Percentiles rank a stretch among this genome's conserved stretches.
These are phyloP conservation scores for Spiraea crenata DNA, from an alignment of 331 rosid species.

Conservation along the genomic window DNA sequence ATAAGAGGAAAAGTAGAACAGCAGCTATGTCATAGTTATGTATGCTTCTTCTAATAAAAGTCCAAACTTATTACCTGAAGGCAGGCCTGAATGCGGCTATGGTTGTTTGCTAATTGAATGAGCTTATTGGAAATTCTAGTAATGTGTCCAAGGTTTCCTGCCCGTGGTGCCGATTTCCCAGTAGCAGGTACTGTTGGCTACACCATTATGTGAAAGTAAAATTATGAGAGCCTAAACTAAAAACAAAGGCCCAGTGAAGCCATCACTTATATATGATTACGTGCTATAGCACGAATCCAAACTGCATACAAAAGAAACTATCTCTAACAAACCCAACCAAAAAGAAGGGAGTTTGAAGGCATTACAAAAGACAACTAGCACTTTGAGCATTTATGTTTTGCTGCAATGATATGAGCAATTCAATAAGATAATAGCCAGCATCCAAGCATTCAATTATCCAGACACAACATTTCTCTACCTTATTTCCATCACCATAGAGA, in stretches of 20 bases:
- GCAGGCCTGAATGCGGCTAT: constrained; percentile 53
- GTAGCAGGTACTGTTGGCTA: constrained; percentile 73
- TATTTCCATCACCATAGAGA: constrained; percentile 50
- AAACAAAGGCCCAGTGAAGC: constrained; percentile 5
- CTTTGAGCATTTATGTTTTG: constrained; percentile 3
- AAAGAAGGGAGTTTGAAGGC: background rate
- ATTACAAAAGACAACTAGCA: background rate
- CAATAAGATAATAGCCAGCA: no score
- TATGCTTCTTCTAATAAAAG: background rate
- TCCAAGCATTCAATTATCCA: constrained; percentile 26
- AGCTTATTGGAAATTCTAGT: constrained; percentile 77
- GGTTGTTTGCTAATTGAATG: constrained; percentile 63
- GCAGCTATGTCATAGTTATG: background rate
- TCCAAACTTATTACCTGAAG: constrained; percentile 60
- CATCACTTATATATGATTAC: constrained; percentile 6
- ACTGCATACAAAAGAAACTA: constrained; percentile 4
- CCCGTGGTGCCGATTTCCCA: constrained; percentile 68
- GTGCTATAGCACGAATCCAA: constrained; percentile 15
- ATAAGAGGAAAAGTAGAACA: background rate
- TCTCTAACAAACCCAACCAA: no score
- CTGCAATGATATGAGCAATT: no score
- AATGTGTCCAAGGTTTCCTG: constrained; percentile 85
- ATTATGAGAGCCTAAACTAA: constrained; percentile 21
- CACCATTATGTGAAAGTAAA: constrained; percentile 31
- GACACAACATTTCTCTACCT: constrained; percentile 52